Base-by-base conservation (phyloP, 805 yeast species). In the Saccharomycopsis fibuligera region DNA sequence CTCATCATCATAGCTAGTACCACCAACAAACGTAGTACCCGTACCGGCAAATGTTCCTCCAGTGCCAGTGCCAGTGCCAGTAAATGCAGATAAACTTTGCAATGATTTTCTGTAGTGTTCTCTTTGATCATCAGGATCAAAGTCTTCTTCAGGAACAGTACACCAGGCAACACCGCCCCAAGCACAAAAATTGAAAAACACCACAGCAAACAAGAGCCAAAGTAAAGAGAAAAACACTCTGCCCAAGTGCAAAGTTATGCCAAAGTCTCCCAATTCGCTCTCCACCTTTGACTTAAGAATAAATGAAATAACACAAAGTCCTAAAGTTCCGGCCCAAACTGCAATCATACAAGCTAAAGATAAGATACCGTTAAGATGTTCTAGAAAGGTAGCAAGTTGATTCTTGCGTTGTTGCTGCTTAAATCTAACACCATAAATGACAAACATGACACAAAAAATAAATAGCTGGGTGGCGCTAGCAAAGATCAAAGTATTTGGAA, bases 111-210 rank as follows among this genome's bases (percentile, higher is more conserved):
- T 37, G 21, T 47, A 41, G 16, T 48, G 35, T 8, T 41, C 31
- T n/a, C 35, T 33, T 36, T 44, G 40, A 25, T 49, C 48, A 27
- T 42, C 44, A 22, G 33, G 40, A 16, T 41, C 45, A 8, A 35
- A 25, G 16, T 35, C 41, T 17, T 49, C 50, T 12, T 45, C 40
- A 3, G 79, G 77, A 44, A 75, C 72, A 5, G 76, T 74, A 64
- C 82, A 79, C 84, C 85, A 72, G 14, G 64, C 53, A 2, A 74
- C 71, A 5, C 74, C 72, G 5, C 63, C 65, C 75, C 75, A 71
- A 6, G 56, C 30, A 9, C 57, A 31, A 50, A 58, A 52, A 3
- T 48, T 42, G 3, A 60, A 29, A n/a, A 57, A 19, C 1, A 53
- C 40, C 54, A 49, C 53, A 35, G 49, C 58, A 41, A 67, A 58